These are phyloP conservation scores for Skeletonema costatum DNA, from an alignment of 108 stramenopile genomes.

Conservation along the genomic window DNA sequence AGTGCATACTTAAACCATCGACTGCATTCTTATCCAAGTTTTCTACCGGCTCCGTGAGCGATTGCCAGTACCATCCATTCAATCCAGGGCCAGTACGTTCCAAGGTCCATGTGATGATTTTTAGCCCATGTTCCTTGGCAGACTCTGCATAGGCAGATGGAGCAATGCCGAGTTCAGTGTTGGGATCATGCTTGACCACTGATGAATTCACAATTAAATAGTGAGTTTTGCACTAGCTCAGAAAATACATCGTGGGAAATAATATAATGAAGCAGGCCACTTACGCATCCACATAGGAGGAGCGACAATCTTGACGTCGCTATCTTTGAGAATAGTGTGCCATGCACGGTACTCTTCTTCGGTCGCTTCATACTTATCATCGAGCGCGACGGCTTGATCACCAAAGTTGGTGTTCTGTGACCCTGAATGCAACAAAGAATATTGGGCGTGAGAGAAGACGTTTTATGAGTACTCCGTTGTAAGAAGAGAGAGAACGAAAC, in stretches of 20 bases:
- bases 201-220: no score
- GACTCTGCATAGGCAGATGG: constrained; percentile 47
- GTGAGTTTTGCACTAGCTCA: no score
- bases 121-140: constrained; percentile 50
- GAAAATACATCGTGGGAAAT: no score
- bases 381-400: constrained; percentile 60
- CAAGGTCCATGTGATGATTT: constrained; percentile 75
- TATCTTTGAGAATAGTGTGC: constrained; percentile 22
- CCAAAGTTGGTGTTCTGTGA: constrained; percentile 60
- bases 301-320: constrained; percentile 63
- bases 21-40: neutral
- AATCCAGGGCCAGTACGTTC: constrained; percentile 60
- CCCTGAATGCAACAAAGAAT: neutral
- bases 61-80: constrained; percentile 59
- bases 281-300: constrained; percentile 51
- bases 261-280: no score
- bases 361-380: constrained; percentile 33
- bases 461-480: no score
- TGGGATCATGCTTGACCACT: constrained; percentile 43
- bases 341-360: constrained; percentile 21
- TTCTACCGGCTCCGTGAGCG: constrained; percentile 27
- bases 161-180: constrained; percentile 30
- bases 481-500: neutral
- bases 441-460: no score
- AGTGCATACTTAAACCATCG: constrained; percentile 55